Conservation (phyloP, 352 stramenopile species). For the Phytophthora rubi region DNA sequence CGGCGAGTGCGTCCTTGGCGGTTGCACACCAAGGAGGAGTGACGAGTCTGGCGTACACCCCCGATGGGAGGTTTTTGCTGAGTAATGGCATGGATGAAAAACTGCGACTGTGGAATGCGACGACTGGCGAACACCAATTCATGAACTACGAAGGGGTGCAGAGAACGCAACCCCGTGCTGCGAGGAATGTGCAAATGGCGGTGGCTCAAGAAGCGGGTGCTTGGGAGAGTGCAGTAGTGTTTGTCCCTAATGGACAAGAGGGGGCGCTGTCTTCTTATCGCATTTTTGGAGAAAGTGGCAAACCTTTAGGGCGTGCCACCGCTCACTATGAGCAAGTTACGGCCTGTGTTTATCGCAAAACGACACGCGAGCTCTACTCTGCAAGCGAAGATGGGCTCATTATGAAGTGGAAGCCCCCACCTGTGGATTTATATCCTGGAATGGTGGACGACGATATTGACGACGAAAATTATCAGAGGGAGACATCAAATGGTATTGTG, state of each 20-base stretch:
- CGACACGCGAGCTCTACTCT: conserved; percentile 62
- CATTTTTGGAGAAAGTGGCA: conserved; percentile 55
- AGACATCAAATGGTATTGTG: conserved; percentile 11
- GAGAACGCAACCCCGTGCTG: conserved; percentile 36
- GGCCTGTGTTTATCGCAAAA: conserved; percentile 63
- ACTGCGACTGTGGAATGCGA: conserved; percentile 70
- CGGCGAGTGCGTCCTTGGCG: conserved; percentile 55
- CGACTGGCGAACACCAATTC: conserved; percentile 69
- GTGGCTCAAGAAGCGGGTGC: conserved; percentile 64
- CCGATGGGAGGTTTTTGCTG: conserved; percentile 68
- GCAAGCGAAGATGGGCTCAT: conserved; percentile 72
- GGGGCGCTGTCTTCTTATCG: conserved; percentile 58
- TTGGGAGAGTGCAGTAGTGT: conserved; percentile 58
- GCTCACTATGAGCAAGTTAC: conserved; percentile 72
- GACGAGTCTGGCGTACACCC: conserved; percentile 69
- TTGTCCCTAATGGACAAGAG: conserved; percentile 62
- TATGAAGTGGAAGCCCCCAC: conserved; percentile 66
- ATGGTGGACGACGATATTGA: conserved; percentile 15
- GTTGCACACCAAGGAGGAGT: conserved; percentile 59
- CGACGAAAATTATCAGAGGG: not conserved
- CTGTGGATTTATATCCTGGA: conserved; percentile 37
- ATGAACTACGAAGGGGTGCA: conserved; percentile 64
- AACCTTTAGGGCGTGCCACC: conserved; percentile 37
- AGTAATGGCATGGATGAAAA: conserved; percentile 65
- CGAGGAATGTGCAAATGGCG: conserved; percentile 61